Conservation (phyloP, 257 asterid genomes). For the Cruciata laevipes region DNA sequence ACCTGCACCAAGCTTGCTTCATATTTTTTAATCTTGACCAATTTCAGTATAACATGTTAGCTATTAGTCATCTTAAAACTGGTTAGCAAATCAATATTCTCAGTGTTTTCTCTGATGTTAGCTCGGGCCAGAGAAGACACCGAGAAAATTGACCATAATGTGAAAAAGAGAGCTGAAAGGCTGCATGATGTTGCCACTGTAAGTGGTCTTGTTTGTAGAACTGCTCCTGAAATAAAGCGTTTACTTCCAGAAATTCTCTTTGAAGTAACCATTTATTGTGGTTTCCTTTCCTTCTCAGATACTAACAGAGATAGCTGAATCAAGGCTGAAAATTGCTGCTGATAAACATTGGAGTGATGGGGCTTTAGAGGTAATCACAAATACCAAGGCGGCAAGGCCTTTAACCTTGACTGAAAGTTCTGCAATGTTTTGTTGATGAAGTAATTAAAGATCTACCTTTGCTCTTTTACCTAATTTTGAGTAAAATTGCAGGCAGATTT, state of each 20-base stretch:
- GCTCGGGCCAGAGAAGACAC: constrained; percentile 94
- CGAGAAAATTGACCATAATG: constrained; percentile 66
- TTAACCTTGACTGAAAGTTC: not conserved
- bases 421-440: not conserved
- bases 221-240: constrained; percentile 8
- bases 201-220: constrained; percentile 25
- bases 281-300: constrained; percentile 36
- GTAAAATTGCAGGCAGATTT: constrained; percentile 62
- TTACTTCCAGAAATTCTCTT: not conserved
- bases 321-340: constrained; percentile 74
- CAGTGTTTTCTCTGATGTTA: constrained; percentile 20
- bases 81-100: constrained; percentile 1
- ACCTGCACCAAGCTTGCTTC: not conserved
- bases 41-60: not conserved
- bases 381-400: not conserved
- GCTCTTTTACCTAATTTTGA: constrained; percentile 19
- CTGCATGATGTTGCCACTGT: constrained; percentile 79
- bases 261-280: not conserved
- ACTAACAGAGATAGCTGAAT: constrained; percentile 64
- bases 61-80: not conserved
- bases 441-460: constrained; percentile 4
- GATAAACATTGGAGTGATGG: constrained; percentile 95
- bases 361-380: constrained; percentile 40
- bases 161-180: constrained; percentile 83
- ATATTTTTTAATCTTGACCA: not conserved